Evolutionary conservation across 805 yeast genomes (phyloP).

Genomic region (Barnettozyma botsteinii): DNA sequence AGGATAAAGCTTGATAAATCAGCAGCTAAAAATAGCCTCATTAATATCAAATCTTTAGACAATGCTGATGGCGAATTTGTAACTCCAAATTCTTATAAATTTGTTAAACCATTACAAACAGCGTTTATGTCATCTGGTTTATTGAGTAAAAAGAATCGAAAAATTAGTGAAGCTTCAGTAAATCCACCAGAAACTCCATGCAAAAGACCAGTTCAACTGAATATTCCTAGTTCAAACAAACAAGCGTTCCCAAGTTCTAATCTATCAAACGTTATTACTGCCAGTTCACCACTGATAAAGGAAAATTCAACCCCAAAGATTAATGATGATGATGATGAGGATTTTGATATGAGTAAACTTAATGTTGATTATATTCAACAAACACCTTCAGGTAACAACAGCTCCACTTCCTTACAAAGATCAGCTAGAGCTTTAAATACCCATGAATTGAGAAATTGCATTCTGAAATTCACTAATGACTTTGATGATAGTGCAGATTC

Average conservation of each 20-base stretch:
- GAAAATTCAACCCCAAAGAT: slow-evolving; percentile 24
- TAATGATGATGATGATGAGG: slow-evolving; percentile 14
- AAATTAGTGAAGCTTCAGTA: slow-evolving; percentile 28
- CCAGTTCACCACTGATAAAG: slow-evolving; percentile 26
- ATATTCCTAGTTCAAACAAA: slow-evolving; percentile 15
- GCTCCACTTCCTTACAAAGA: slow-evolving; percentile 16
- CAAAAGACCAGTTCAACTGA: slow-evolving; percentile 35
- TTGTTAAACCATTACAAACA: slow-evolving; percentile 78
- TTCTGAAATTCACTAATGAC: slow-evolving; percentile 34
- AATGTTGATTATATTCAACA: slow-evolving; percentile 9
- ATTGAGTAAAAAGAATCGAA: slow-evolving; percentile 51
- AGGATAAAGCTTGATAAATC: slow-evolving; percentile 16
- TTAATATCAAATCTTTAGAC: slow-evolving; percentile 8
- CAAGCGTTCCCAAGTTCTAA: slow-evolving; percentile 22
- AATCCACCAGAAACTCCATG: slow-evolving; percentile 62
- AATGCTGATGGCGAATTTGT: slow-evolving; percentile 25
- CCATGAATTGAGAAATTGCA: slow-evolving; percentile 35
- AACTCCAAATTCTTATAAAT: slow-evolving; percentile 55
- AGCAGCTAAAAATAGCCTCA: slow-evolving; percentile 9
- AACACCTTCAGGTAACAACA: slow-evolving; percentile 17
- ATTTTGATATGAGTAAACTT: slow-evolving; percentile 9
- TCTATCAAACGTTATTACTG: slow-evolving; percentile 26
- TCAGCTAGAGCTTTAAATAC: slow-evolving; percentile 31
- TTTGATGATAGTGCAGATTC: slow-evolving; percentile 33
- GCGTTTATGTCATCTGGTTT: slow-evolving; percentile 77